phyloP scores from a whole-genome alignment of 2,329 filamentous ascomycete genomes.

The Alternaria brassicicola region DNA sequence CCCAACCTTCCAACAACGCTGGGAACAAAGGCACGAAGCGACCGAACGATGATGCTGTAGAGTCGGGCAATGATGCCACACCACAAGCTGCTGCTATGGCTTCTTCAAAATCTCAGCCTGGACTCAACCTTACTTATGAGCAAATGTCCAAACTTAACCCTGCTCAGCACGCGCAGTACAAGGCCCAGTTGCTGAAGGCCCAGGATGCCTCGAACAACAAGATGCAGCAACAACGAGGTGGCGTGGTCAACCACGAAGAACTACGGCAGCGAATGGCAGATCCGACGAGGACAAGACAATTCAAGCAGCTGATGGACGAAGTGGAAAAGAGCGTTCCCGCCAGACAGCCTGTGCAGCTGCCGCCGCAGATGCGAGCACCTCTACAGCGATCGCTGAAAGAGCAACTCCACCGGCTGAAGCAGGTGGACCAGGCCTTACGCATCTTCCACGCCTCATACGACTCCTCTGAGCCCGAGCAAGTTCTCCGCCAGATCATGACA shows the following conservation, averaged over 20 bases:
- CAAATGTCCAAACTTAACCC: constrained; percentile 44
- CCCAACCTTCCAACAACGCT: constrained; percentile 21
- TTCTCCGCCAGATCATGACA: constrained; percentile 36
- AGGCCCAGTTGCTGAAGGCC: constrained; percentile 42
- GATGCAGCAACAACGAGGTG: constrained; percentile 31
- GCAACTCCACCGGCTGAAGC: constrained; percentile 33
- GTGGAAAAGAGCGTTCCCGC: constrained; percentile 34
- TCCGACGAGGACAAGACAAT: constrained; percentile 35
- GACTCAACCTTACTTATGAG: constrained; percentile 39
- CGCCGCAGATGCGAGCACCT: constrained; percentile 28
- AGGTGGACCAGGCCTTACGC: constrained; percentile 41
- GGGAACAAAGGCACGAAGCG: constrained; percentile 44
- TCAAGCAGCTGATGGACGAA: constrained; percentile 37
- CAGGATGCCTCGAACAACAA: constrained; percentile 43
- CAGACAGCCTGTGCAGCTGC: constrained; percentile 29
- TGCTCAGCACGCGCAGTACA: constrained; percentile 41
- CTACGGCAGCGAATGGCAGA: constrained; percentile 34
- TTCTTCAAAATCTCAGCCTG: constrained; percentile 40
- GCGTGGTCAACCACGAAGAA: constrained; percentile 30
- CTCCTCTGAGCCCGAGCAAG: constrained; percentile 27
- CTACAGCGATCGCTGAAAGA: constrained; percentile 38
- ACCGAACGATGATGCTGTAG: constrained; percentile 51
- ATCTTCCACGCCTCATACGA: constrained; percentile 40
- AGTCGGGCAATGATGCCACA: constrained; percentile 42
- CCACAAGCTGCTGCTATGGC: constrained; percentile 48